Percentiles rank a stretch among this genome's conserved stretches.
phyloP scores from a whole-genome alignment of 2,329 filamentous ascomycete genomes.

The Trichocomaceae sp. region DNA sequence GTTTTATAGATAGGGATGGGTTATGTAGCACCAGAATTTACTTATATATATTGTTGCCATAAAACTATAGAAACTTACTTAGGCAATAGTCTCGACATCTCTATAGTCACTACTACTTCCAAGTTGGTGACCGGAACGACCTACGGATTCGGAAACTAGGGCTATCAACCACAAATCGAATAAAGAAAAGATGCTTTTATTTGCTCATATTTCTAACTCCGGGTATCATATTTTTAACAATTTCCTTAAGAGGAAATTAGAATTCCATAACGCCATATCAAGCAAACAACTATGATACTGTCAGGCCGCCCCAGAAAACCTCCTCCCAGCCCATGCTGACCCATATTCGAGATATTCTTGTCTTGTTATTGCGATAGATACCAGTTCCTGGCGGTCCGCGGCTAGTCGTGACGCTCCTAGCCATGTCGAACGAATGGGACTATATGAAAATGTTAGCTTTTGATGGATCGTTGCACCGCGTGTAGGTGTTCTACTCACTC shows the following conservation, averaged over 20 bases:
- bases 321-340: slow-evolving; percentile 64
- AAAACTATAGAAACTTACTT: too few relatives aligned
- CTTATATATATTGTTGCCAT: neutral
- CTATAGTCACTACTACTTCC: too few relatives aligned
- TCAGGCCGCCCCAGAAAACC: slow-evolving; percentile 48
- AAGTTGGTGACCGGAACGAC: too few relatives aligned
- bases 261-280: slow-evolving; percentile 5
- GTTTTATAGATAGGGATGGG: neutral
- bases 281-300: neutral
- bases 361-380: slow-evolving; percentile 68
- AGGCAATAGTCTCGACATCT: too few relatives aligned
- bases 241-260: neutral
- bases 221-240: slow-evolving; percentile 12
- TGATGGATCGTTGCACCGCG: neutral
- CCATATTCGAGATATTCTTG: slow-evolving; percentile 88
- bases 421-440: slow-evolving; percentile 76
- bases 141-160: too few relatives aligned
- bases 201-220: neutral
- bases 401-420: slow-evolving; percentile 74
- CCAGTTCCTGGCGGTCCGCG: slow-evolving; percentile 56
- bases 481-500: slow-evolving; percentile 43
- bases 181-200: too few relatives aligned
- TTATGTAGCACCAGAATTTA: neutral
- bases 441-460: slow-evolving; percentile 17
- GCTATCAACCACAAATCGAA: too few relatives aligned